phyloP scores from a whole-genome alignment of 176 grass and related monocot genomes.

The Pontederia crassipes region DNA sequence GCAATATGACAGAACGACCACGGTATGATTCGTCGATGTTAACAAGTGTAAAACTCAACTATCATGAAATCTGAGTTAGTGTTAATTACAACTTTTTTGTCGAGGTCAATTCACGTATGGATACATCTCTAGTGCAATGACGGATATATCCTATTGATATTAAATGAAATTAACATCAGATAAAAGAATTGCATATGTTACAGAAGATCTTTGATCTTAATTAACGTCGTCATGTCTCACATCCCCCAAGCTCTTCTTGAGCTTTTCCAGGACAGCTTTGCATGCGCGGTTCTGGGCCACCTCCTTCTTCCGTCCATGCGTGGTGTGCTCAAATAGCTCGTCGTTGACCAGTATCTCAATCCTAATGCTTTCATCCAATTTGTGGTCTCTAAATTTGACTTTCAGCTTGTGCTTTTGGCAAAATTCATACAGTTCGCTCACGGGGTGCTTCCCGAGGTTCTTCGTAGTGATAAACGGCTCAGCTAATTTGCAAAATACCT shows the following conservation, averaged over 20 bases:
- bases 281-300: conserved; percentile 53
- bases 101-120: too few relatives aligned
- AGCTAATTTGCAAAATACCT: conserved; percentile 52
- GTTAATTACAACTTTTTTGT: too few relatives aligned
- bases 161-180: too few relatives aligned
- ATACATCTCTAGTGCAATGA: too few relatives aligned
- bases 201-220: too few relatives aligned
- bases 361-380: conserved; percentile 32
- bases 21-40: too few relatives aligned
- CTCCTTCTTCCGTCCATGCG: conserved; percentile 51
- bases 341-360: conserved; percentile 47
- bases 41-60: too few relatives aligned
- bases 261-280: conserved; percentile 42
- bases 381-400: conserved; percentile 32
- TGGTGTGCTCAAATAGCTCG: conserved; percentile 29
- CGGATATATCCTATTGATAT: too few relatives aligned
- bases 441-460: conserved; percentile 54
- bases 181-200: too few relatives aligned
- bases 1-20: too few relatives aligned
- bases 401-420: conserved; percentile 34
- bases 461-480: conserved; percentile 39
- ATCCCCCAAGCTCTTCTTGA: conserved; percentile 18
- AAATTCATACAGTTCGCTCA: conserved; percentile 52
- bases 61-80: too few relatives aligned
- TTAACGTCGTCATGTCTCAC: too few relatives aligned